Conservation (phyloP, 2,329 filamentous ascomycete species). For the Verticillium nubilum region DNA sequence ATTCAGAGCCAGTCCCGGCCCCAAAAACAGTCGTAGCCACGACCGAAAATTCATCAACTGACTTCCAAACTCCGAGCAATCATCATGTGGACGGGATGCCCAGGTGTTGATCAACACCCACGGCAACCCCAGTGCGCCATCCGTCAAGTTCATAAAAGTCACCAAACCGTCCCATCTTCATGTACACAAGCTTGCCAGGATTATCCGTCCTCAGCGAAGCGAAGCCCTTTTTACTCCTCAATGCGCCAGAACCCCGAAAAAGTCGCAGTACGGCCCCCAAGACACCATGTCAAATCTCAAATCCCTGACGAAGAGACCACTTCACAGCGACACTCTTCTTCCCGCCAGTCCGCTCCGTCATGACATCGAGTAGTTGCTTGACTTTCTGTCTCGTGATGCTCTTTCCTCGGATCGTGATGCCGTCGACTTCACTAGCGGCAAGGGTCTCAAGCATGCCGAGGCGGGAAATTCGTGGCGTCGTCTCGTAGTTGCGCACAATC, state of each 20-base stretch:
- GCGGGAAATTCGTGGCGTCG: constrained; percentile 12
- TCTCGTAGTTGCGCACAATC: constrained; percentile 30
- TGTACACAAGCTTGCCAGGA: no score
- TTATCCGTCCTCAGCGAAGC: no score
- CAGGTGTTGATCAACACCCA: background rate
- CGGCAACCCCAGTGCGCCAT: background rate
- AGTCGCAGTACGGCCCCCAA: background rate
- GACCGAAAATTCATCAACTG: background rate
- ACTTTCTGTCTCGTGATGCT: constrained; percentile 10
- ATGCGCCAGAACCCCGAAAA: background rate
- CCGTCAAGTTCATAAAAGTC: background rate
- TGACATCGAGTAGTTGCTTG: constrained; percentile 10
- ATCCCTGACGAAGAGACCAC: background rate
- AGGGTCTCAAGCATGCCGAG: constrained; percentile 10
- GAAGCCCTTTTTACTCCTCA: background rate
- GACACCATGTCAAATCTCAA: background rate
- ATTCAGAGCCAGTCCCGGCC: background rate
- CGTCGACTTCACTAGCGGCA: constrained; percentile 8
- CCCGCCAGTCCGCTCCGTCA: background rate
- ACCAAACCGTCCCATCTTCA: background rate
- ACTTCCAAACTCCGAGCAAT: background rate
- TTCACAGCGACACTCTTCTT: background rate
- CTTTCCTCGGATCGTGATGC: constrained; percentile 10
- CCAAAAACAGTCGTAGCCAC: background rate
- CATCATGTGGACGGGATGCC: background rate